These are phyloP conservation scores for Fusarium sp. DNA, from an alignment of 2,329 filamentous ascomycete genomes.

Conservation along the genomic window DNA sequence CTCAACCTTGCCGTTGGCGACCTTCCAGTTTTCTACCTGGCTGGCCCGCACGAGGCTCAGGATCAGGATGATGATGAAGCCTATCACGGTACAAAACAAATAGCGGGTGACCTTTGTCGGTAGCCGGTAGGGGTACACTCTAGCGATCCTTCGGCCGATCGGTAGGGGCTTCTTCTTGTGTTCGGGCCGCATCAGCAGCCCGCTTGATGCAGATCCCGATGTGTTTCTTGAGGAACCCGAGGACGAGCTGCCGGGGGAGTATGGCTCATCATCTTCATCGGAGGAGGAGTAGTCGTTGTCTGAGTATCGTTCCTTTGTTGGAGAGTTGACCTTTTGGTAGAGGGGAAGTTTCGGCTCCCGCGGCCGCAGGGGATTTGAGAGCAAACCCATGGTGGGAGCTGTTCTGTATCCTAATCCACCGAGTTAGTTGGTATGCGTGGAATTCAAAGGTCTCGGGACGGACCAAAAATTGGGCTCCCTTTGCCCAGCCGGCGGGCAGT, in stretches of 20 bases:
- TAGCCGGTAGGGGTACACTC: constrained; percentile 70
- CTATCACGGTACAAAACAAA: constrained; percentile 80
- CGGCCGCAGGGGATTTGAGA: constrained; percentile 64
- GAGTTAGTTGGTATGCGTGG: constrained; percentile 20
- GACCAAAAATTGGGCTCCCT: constrained; percentile 24
- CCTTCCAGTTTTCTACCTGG: constrained; percentile 75
- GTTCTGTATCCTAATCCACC: constrained; percentile 19
- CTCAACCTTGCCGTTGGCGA: constrained; percentile 67
- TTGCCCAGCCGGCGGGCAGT: constrained; percentile 24
- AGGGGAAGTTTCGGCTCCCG: constrained; percentile 66
- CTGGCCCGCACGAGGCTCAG: constrained; percentile 82
- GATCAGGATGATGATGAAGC: constrained; percentile 82
- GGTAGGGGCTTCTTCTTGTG: constrained; percentile 46
- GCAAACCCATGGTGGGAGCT: constrained; percentile 63
- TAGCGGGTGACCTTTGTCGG: constrained; percentile 84
- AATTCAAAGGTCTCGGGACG: constrained; percentile 26
- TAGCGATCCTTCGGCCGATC: constrained; percentile 37
- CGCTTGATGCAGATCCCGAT: constrained; percentile 61
- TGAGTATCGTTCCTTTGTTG: constrained; percentile 67
- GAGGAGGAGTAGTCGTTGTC: constrained; percentile 66
- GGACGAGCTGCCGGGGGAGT: constrained; percentile 60
- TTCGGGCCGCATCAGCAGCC: constrained; percentile 63
- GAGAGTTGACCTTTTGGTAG: constrained; percentile 63
- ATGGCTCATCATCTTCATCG: constrained; percentile 62
- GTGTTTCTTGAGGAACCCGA: constrained; percentile 70